Evolutionary conservation across 306 rosid genomes (phyloP).

Genomic region (Sicyos edulis): DNA sequence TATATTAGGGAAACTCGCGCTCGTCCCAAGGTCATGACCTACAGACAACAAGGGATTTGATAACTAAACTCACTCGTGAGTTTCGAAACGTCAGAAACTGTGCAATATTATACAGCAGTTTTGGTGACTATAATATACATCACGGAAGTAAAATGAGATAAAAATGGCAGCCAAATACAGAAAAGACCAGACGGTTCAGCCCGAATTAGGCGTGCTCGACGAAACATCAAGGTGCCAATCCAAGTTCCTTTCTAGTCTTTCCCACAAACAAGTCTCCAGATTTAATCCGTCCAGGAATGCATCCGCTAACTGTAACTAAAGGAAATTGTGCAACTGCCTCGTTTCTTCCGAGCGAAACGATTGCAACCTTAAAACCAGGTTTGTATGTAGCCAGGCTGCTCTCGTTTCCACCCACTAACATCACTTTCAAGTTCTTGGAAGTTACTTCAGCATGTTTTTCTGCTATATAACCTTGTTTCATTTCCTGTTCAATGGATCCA

Average conservation of each 20-base stretch:
- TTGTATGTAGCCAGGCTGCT: constrained; percentile 24
- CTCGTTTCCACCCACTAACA: constrained; percentile 26
- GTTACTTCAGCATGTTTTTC: constrained; percentile 30
- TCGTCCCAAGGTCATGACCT: too few species aligned
- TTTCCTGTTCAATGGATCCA: constrained; percentile 22
- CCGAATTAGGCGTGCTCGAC: background rate
- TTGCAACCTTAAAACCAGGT: constrained; percentile 24
- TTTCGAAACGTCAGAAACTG: background rate
- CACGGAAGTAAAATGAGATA: background rate
- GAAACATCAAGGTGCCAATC: constrained; percentile 31
- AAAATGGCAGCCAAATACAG: background rate
- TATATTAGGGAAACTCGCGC: too few species aligned
- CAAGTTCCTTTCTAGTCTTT: constrained; percentile 60
- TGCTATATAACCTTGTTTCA: constrained; percentile 36
- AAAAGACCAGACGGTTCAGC: background rate
- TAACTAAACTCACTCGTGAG: too few species aligned
- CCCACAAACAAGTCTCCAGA: constrained; percentile 83
- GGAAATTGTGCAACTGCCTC: constrained; percentile 51
- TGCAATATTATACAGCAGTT: background rate
- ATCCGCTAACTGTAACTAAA: constrained; percentile 47
- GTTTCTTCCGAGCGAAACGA: constrained; percentile 39
- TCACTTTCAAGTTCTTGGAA: constrained; percentile 29
- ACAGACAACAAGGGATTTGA: too few species aligned
- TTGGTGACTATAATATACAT: background rate
- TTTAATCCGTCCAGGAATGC: constrained; percentile 58